phyloP scores from a whole-genome alignment of 768 basidiomycete species.

The Tylopilus intermedius region DNA sequence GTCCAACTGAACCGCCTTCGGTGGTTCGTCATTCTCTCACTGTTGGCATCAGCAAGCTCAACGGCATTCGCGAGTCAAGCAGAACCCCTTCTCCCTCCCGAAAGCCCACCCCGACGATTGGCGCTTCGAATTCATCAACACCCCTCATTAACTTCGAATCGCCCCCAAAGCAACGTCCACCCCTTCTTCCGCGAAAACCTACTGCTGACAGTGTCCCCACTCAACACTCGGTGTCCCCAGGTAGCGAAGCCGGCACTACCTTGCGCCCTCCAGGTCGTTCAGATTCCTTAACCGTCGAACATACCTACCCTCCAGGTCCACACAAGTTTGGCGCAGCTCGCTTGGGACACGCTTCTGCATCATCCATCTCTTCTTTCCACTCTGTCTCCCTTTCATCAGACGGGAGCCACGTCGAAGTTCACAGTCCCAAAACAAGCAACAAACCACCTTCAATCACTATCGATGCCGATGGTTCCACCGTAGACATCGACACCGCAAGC shows the following conservation, averaged over 20 bases:
- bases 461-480: slow-evolving; percentile 35
- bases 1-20: slow-evolving; percentile 31
- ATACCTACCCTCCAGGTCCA: slow-evolving; percentile 48
- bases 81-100: slow-evolving; percentile 23
- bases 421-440: slow-evolving; percentile 13
- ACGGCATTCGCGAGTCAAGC: slow-evolving; percentile 17
- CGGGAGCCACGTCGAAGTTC: slow-evolving; percentile 29
- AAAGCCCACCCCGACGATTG: slow-evolving; percentile 2
- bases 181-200: slow-evolving; percentile 64
- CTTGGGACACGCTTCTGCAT: slow-evolving; percentile 52
- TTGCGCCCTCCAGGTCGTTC: slow-evolving; percentile 33
- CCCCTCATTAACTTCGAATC: slow-evolving; percentile 58
- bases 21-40: slow-evolving; percentile 7
- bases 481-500: slow-evolving; percentile 49
- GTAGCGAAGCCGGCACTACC: slow-evolving; percentile 14
- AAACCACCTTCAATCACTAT: slow-evolving; percentile 44
- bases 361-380: slow-evolving; percentile 79
- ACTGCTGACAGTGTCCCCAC: slow-evolving; percentile 40
- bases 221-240: slow-evolving; percentile 21
- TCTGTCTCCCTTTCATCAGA: slow-evolving; percentile 78
- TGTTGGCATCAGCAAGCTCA: slow-evolving; percentile 12
- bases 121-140: slow-evolving; percentile 18
- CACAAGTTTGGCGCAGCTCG: slow-evolving; percentile 32
- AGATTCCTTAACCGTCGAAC: slow-evolving; percentile 53
- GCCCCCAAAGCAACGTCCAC: slow-evolving; percentile 46